A percentile compares a stretch with the other conserved stretches of the same genome.
phyloP scores from a whole-genome alignment of 2,329 filamentous ascomycete species.

The Calonectria crousiana region DNA sequence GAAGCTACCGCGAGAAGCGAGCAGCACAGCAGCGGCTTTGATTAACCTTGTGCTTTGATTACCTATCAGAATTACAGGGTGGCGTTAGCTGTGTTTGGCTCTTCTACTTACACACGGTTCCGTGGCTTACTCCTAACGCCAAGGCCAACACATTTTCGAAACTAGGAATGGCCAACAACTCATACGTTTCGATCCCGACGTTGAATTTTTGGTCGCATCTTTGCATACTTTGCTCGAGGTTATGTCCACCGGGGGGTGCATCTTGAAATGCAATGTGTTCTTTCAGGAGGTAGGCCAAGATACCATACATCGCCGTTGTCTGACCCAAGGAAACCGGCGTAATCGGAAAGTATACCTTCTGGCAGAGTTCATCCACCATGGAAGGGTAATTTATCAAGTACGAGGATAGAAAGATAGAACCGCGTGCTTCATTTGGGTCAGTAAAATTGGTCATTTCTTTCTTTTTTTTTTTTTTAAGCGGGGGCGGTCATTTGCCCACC shows the following conservation, averaged over 20 bases:
- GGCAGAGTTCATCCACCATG: conserved; percentile 31
- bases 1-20: conserved; percentile 27
- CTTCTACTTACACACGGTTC: fast-evolving
- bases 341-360: conserved; percentile 35
- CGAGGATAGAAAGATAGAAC: conserved; percentile 26
- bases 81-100: not conserved
- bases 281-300: conserved; percentile 22
- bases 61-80: conserved; percentile 1
- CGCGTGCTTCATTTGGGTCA: not conserved
- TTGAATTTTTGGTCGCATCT: conserved; percentile 32
- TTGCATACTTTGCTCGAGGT: conserved; percentile 22
- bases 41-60: conserved; percentile 29
- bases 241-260: conserved; percentile 15
- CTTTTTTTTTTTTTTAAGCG: no score
- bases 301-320: conserved; percentile 29
- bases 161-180: conserved; percentile 28
- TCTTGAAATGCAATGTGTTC: conserved; percentile 30
- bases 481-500: conserved; percentile 16
- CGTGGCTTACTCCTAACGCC: conserved; percentile 21
- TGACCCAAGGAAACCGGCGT: conserved; percentile 32
- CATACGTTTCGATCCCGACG: conserved; percentile 32
- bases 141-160: conserved; percentile 35
- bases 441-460: not conserved
- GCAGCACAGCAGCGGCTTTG: conserved; percentile 25
- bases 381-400: conserved; percentile 24